Conservation (phyloP, 129 eudicot species). For the Helianthus tuberosus region DNA sequence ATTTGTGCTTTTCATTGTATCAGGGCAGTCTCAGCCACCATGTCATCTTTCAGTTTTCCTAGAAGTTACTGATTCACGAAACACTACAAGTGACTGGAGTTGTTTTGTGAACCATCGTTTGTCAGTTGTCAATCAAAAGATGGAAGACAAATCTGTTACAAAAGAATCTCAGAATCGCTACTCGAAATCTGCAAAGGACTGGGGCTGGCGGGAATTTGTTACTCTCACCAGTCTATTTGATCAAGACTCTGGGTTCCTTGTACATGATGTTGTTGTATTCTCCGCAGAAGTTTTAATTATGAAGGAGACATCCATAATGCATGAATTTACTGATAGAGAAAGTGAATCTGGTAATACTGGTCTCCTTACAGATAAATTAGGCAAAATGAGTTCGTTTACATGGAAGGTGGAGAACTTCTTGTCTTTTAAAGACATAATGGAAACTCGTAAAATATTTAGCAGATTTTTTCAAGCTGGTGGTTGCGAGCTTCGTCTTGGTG, state of each 20-base stretch:
- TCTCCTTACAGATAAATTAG: slow-evolving; percentile 40
- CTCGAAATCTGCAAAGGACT: slow-evolving; percentile 98
- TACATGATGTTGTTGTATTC: slow-evolving; percentile 81
- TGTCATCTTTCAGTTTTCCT: slow-evolving; percentile 99
- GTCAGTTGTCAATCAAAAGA: slow-evolving; percentile 88
- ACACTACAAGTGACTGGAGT: slow-evolving; percentile 92
- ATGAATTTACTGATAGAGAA: slow-evolving; percentile 66
- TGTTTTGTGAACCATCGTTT: slow-evolving; percentile 97
- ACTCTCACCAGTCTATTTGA: slow-evolving; percentile 95
- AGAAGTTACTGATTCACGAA: slow-evolving; percentile 95
- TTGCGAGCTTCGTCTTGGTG: slow-evolving; percentile 97
- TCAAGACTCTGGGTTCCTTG: slow-evolving; percentile 97
- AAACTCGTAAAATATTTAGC: slow-evolving; percentile 95
- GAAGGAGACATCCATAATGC: slow-evolving; percentile 81
- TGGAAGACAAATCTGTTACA: slow-evolving; percentile 85
- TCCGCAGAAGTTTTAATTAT: slow-evolving; percentile 92
- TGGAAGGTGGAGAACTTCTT: slow-evolving; percentile 98
- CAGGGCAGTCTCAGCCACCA: slow-evolving; percentile 99
- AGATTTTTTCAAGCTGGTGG: slow-evolving; percentile 99
- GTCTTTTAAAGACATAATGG: slow-evolving; percentile 99
- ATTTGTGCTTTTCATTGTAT: slow-evolving; percentile 52
- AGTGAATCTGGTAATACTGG: slow-evolving; percentile 45
- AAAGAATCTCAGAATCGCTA: slow-evolving; percentile 98
- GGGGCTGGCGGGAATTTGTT: slow-evolving; percentile 99
- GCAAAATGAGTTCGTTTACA: slow-evolving; percentile 83